Evolutionary conservation across 2,329 filamentous ascomycete genomes (phyloP).

Genomic region (Aspergillus vadensis): DNA sequence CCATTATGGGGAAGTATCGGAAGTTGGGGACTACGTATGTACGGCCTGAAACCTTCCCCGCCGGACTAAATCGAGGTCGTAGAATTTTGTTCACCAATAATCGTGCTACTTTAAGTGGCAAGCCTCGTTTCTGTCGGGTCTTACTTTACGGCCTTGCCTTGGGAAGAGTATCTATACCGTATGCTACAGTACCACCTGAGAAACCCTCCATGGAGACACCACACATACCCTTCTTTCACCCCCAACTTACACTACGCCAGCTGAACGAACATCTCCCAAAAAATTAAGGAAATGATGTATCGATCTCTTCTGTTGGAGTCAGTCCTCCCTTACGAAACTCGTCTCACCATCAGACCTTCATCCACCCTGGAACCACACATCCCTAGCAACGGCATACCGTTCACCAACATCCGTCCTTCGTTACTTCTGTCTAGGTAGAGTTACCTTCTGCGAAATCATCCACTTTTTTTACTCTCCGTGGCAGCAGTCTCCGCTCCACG

Average conservation of each 20-base stretch:
- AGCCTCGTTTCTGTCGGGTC: neutral
- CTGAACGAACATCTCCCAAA: neutral
- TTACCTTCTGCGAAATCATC: too few species aligned
- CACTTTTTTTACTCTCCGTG: neutral
- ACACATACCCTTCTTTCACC: neutral
- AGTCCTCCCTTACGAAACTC: neutral
- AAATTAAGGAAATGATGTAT: neutral
- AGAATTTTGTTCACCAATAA: neutral
- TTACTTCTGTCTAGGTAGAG: neutral
- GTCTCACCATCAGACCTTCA: conserved; percentile 1
- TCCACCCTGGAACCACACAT: neutral
- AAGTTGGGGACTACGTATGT: neutral
- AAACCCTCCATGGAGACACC: too few species aligned
- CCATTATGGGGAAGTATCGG: neutral
- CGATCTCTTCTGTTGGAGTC: neutral
- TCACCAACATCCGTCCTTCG: neutral
- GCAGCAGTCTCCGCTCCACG: neutral
- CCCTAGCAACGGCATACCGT: too few species aligned
- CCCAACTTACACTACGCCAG: neutral
- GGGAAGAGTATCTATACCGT: neutral
- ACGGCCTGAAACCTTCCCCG: neutral
- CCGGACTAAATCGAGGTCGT: neutral
- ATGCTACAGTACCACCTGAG: neutral
- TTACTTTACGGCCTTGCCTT: neutral
- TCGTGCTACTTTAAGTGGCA: neutral